Evolutionary conservation across 2,329 filamentous ascomycete genomes (phyloP).

Genomic region (Beauveria sp.): DNA sequence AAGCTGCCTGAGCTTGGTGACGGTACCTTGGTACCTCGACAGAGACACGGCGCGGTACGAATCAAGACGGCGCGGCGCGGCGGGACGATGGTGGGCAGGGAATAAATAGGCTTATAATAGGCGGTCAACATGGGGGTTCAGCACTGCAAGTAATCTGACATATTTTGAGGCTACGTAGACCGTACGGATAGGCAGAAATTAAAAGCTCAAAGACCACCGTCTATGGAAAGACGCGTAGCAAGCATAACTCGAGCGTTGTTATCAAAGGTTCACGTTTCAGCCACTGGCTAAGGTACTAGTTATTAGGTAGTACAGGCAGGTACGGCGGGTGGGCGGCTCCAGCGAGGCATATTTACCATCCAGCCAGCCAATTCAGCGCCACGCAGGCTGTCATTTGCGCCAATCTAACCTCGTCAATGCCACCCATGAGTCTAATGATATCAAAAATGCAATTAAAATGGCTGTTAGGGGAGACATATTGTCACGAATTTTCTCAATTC

Average conservation of each 20-base stretch:
- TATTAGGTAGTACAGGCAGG: too few relatives aligned
- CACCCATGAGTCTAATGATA: neutral
- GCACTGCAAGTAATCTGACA: neutral
- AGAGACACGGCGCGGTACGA: neutral
- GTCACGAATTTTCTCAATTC: too few relatives aligned
- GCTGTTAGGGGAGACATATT: neutral
- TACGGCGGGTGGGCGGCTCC: neutral
- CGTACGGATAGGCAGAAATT: neutral
- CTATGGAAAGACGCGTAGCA: neutral
- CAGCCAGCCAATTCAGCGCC: neutral
- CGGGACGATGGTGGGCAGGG: neutral
- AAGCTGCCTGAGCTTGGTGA: constrained; percentile 1
- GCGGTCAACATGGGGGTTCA: neutral
- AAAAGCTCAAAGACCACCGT: neutral
- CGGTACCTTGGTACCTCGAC: neutral
- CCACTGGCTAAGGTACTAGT: neutral
- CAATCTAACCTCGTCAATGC: neutral
- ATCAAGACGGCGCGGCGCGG: neutral
- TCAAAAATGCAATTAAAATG: neutral
- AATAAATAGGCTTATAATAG: neutral
- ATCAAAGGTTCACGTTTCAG: neutral
- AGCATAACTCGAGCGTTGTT: neutral
- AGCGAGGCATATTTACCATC: neutral
- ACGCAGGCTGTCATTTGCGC: neutral
- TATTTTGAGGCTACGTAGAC: neutral